These are phyloP conservation scores for Phaseolus coccineus DNA, from an alignment of 331 rosid species.

Conservation along the genomic window DNA sequence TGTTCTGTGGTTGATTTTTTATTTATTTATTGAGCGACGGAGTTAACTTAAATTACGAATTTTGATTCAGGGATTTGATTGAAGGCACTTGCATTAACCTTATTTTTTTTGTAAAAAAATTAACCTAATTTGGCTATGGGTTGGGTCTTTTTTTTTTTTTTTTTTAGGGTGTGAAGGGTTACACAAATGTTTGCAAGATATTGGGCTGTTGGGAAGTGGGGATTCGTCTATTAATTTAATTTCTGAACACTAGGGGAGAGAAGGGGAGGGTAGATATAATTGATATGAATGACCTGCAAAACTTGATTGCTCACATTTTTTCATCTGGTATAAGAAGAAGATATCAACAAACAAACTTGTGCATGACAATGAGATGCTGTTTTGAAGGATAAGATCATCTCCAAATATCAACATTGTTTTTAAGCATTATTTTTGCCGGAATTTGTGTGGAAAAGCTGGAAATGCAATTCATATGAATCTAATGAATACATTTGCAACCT, in stretches of 20 bases:
- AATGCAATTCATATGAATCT: background rate
- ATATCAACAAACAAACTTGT: background rate
- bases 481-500: background rate
- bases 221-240: constrained; percentile 20
- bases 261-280: background rate
- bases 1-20: background rate
- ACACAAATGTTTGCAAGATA: background rate
- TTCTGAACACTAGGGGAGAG: background rate
- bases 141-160: background rate
- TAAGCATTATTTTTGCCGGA: background rate
- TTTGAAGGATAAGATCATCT: constrained; percentile 11
- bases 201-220: background rate
- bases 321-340: background rate
- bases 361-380: background rate
- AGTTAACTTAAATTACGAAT: background rate
- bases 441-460: background rate
- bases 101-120: background rate
- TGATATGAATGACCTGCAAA: constrained; percentile 4
- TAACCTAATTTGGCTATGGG: background rate
- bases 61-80: constrained; percentile 24
- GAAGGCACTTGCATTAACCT: background rate
- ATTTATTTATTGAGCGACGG: background rate
- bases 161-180: background rate
- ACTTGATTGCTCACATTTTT: background rate
- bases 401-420: background rate